phyloP scores from a whole-genome alignment of 2,329 filamentous ascomycete species.

The Aureobasidium sp. region DNA sequence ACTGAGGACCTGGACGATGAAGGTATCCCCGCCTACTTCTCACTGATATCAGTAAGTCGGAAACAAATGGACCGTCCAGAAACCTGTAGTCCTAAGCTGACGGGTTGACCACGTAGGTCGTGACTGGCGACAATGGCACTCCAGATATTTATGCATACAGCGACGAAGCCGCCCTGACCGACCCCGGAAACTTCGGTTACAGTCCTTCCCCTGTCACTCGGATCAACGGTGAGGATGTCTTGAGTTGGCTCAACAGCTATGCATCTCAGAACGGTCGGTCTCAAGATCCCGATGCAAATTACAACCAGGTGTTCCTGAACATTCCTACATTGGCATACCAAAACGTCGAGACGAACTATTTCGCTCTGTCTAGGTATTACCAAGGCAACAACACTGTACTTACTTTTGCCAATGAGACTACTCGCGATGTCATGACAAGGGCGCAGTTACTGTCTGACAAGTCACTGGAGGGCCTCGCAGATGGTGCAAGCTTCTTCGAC shows the following conservation, averaged over 20 bases:
- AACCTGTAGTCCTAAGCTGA: background rate
- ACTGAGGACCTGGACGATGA: background rate
- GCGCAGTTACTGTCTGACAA: slow-evolving; percentile 15
- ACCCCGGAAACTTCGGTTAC: slow-evolving; percentile 15
- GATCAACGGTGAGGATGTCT: slow-evolving; percentile 30
- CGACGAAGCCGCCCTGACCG: slow-evolving; percentile 19
- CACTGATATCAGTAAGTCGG: background rate
- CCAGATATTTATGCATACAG: slow-evolving; percentile 30
- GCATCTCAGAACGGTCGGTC: slow-evolving; percentile 24
- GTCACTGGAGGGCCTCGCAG: slow-evolving; percentile 29
- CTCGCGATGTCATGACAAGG: slow-evolving; percentile 23
- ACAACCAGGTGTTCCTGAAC: slow-evolving; percentile 32
- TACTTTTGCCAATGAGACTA: slow-evolving; percentile 30
- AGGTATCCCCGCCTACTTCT: background rate
- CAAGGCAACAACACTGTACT: slow-evolving; percentile 14
- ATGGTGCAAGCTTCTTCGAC: slow-evolving; percentile 33
- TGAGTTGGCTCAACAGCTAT: slow-evolving; percentile 26
- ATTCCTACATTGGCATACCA: slow-evolving; percentile 25
- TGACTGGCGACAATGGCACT: slow-evolving; percentile 26
- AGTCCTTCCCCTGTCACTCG: slow-evolving; percentile 28
- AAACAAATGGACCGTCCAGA: background rate
- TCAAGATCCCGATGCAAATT: slow-evolving; percentile 34
- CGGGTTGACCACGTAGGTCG: slow-evolving; percentile 19
- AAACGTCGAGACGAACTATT: slow-evolving; percentile 1
- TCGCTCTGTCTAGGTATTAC: background rate